Evolutionary conservation across 257 asterid species (phyloP).

Genomic region (Cynanchum wilfordii): DNA sequence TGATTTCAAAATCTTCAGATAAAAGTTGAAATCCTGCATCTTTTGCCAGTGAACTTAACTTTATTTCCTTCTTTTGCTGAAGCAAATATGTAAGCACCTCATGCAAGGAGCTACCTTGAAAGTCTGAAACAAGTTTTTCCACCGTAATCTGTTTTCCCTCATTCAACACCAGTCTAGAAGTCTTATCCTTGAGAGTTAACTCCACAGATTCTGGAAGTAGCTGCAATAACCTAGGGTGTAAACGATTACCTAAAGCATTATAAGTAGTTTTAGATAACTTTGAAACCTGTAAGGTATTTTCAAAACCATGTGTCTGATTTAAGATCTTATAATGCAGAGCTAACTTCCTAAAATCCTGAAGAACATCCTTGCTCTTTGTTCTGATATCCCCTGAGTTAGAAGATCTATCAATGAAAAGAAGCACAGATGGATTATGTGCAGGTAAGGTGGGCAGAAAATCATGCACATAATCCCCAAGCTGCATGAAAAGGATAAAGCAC

Average conservation of each 20-base stretch:
- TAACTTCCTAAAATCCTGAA: slow-evolving; percentile 64
- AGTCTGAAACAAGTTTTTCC: slow-evolving; percentile 53
- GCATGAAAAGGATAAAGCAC: slow-evolving; percentile 30
- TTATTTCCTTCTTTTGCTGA: slow-evolving; percentile 56
- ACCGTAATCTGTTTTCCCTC: slow-evolving; percentile 64
- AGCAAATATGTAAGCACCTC: slow-evolving; percentile 67
- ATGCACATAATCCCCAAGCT: slow-evolving; percentile 58
- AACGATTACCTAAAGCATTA: slow-evolving; percentile 35
- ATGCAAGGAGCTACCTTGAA: slow-evolving; percentile 69
- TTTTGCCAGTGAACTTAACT: slow-evolving; percentile 77
- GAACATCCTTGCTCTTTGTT: slow-evolving; percentile 63
- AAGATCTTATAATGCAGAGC: slow-evolving; percentile 42
- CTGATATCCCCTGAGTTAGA: slow-evolving; percentile 51
- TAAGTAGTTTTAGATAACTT: slow-evolving; percentile 26
- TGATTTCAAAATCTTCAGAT: slow-evolving; percentile 66
- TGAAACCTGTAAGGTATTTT: slow-evolving; percentile 29
- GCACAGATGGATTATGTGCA: slow-evolving; percentile 58
- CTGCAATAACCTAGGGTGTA: slow-evolving; percentile 39
- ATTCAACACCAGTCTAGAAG: slow-evolving; percentile 53
- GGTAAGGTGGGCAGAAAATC: slow-evolving; percentile 59
- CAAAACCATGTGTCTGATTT: slow-evolving; percentile 30
- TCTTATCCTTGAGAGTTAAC: slow-evolving; percentile 48
- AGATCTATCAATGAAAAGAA: slow-evolving; percentile 89
- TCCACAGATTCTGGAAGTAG: slow-evolving; percentile 43
- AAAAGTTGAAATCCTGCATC: slow-evolving; percentile 89